Base-by-base conservation (phyloP, 164 flowering plant species). In the Paratinospora sagittata region DNA sequence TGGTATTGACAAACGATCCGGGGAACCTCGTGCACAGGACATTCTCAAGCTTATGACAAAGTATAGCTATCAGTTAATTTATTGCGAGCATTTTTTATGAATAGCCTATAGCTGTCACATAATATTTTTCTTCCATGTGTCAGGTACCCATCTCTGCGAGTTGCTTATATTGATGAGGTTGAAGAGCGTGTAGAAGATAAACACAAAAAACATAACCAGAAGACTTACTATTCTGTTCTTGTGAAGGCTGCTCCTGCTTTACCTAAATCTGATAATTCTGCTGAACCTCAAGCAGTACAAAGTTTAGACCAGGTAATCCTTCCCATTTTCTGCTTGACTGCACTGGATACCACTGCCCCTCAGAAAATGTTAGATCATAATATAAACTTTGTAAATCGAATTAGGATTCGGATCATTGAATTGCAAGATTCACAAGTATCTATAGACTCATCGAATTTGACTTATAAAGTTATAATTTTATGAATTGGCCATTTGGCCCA, bases 151-250 rank as follows among this genome's bases (percentile, higher is more conserved):
- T 92, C 98, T 41, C 92, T 95, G 34, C 93, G 97, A 58, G 98
- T 95, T 21, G 98, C 98, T 65, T 95, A 89, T 74, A 88, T 95
- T 71, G 98, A 95, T 81, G 98, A 95, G 82, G 93, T 92, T 67
- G 98, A 95, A 84, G 89, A 88, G 71, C 77, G 90, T 26, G 81
- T 71, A 78, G 82, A 88, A 74, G 97, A 88, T 73, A 81, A 78
- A 69, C 39, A 88, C 55, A 88, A 85, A 66, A 92, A 83, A 78
- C 75, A 70, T 27, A 86, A 85, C 68, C 82, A 88, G 68, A 95
- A 92, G 78, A 84, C 84, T 52, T 90, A 87, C 77, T 94, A 90
- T 77, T 94, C 97, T 78, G 80, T 88, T 75, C 80, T 94, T 27
- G 97, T 89, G 73, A 94, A 88, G 80, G 98, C 97, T 80, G 86